phyloP scores from a whole-genome alignment of 2,329 filamentous ascomycete species.

The Verticillium nonalfalfae region DNA sequence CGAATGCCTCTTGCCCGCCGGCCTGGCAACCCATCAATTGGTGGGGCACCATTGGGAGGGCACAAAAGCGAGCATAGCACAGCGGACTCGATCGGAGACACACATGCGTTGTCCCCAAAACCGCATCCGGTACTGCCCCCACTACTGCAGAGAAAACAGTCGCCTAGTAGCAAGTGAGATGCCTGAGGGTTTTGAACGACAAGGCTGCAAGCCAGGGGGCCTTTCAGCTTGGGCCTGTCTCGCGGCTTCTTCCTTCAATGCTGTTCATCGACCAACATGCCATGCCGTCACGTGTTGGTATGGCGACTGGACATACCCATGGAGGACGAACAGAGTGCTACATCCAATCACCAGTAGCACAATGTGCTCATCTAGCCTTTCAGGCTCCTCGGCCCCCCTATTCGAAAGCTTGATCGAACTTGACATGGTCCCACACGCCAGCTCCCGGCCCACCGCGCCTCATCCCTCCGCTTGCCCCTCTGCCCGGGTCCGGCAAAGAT shows the following conservation, averaged over 20 bases:
- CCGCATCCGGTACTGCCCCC: too few species aligned
- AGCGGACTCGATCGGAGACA: background rate
- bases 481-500: constrained; percentile 3
- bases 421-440: background rate
- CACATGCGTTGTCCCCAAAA: too few species aligned
- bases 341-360: background rate
- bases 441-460: background rate
- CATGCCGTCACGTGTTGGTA: background rate
- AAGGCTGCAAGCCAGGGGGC: too few species aligned
- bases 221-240: too few species aligned
- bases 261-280: background rate
- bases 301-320: background rate
- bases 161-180: too few species aligned
- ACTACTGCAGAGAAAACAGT: too few species aligned
- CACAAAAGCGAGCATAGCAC: background rate
- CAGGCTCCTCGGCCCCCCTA: background rate
- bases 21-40: background rate
- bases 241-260: too few species aligned
- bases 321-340: background rate
- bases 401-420: constrained; percentile 2
- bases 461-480: constrained; percentile 1
- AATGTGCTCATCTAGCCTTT: background rate
- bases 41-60: background rate
- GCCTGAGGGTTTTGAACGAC: too few species aligned
- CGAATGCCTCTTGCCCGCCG: background rate